phyloP scores from a whole-genome alignment of 148 eudicot genomes.

The Chenopodium suecicum region DNA sequence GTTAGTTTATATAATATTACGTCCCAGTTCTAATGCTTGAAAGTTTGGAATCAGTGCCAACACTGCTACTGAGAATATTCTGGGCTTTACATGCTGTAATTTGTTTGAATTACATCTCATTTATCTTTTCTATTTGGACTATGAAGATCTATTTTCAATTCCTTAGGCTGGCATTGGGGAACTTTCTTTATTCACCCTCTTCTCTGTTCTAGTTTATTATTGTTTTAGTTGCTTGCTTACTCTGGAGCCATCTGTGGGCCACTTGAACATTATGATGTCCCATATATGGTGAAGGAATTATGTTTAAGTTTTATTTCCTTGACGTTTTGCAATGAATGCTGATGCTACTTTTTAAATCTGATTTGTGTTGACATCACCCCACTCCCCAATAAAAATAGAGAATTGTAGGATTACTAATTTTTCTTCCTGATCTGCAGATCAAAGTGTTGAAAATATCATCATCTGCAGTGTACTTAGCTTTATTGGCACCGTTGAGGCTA shows the following conservation, averaged over 20 bases:
- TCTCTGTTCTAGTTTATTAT: neutral
- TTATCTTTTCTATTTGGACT: neutral
- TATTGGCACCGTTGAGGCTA: slow-evolving; percentile 73
- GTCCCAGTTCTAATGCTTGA: neutral
- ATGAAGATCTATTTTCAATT: neutral
- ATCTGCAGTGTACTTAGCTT: slow-evolving; percentile 58
- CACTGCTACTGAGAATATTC: neutral
- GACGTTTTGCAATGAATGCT: neutral
- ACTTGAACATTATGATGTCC: neutral
- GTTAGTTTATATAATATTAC: neutral
- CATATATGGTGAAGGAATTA: neutral
- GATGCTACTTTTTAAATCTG: neutral
- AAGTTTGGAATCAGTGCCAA: neutral
- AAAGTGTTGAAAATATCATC: slow-evolving; percentile 49
- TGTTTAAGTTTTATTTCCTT: neutral
- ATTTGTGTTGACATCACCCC: neutral
- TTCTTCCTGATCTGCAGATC: slow-evolving; percentile 46
- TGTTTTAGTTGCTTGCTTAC: neutral
- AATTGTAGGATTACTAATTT: slow-evolving; percentile 8
- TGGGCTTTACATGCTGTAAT: neutral
- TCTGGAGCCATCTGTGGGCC: neutral
- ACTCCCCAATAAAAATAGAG: neutral
- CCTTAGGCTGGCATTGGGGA: neutral
- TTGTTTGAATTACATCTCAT: neutral
- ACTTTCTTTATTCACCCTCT: neutral